Conservation (phyloP, 2,329 filamentous ascomycete genomes). For the Penicillium palitans region DNA sequence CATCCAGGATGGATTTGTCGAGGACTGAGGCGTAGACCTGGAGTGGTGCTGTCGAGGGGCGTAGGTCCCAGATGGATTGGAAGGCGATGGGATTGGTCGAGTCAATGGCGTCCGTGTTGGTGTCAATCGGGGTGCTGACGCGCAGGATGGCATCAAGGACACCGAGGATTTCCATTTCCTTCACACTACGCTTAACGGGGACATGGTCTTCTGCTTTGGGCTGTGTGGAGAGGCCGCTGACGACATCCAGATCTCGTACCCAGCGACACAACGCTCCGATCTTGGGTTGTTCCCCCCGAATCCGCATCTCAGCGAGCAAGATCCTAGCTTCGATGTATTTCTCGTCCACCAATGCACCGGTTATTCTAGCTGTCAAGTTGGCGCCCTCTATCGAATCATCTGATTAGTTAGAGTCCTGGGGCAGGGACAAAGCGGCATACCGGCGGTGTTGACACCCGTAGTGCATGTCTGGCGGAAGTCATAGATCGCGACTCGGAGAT, state of each 20-base stretch:
- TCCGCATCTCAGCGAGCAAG: conserved; percentile 68
- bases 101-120: conserved; percentile 22
- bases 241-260: conserved; percentile 70
- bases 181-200: conserved; percentile 28
- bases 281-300: conserved; percentile 65
- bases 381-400: conserved; percentile 47
- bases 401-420: conserved; percentile 10
- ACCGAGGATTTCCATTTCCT: conserved; percentile 57
- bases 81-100: conserved; percentile 56
- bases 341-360: conserved; percentile 64
- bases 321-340: conserved; percentile 66
- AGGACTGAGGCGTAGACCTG: conserved; percentile 59
- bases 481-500: conserved; percentile 66
- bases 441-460: conserved; percentile 62
- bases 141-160: conserved; percentile 66
- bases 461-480: conserved; percentile 69
- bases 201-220: conserved; percentile 43
- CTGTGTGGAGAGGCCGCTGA: conserved; percentile 63
- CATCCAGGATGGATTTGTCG: conserved; percentile 56
- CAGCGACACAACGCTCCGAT: conserved; percentile 69
- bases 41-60: conserved; percentile 45
- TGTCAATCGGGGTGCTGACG: conserved; percentile 63
- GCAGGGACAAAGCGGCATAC: conserved; percentile 33
- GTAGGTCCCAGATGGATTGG: conserved; percentile 63
- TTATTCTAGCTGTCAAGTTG: conserved; percentile 67